phyloP scores from a whole-genome alignment of 495 filamentous ascomycete species.

The Tuber microsphaerosporum region DNA sequence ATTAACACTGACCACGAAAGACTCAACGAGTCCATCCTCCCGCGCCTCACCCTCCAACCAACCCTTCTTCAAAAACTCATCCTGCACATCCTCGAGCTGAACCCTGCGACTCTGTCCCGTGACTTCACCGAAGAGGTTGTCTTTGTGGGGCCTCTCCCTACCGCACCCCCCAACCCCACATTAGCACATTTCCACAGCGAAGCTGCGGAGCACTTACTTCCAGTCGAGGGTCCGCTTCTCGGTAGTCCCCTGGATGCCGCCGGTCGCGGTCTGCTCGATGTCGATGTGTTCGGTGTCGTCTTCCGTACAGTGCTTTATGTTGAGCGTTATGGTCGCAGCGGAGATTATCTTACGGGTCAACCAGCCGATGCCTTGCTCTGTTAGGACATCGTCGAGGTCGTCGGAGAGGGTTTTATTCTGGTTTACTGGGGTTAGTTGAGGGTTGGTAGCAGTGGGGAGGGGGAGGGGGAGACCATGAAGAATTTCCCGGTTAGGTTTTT shows the following conservation, averaged over 20 bases:
- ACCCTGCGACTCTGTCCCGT: constrained; percentile 56
- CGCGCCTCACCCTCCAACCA: constrained; percentile 50
- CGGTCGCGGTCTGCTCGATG: constrained; percentile 69
- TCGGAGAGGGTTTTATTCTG: constrained; percentile 77
- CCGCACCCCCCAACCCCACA: not conserved
- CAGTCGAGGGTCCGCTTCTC: constrained; percentile 70
- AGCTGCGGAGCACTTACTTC: constrained; percentile 34
- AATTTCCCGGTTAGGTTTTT: constrained; percentile 70
- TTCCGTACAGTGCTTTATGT: constrained; percentile 56
- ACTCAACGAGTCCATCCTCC: constrained; percentile 52
- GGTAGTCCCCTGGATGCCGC: constrained; percentile 63
- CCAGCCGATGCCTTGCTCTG: constrained; percentile 79
- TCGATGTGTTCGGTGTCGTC: constrained; percentile 60
- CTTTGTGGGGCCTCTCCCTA: constrained; percentile 57
- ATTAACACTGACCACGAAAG: constrained; percentile 49
- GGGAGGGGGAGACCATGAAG: constrained; percentile 55
- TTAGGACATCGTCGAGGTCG: constrained; percentile 62
- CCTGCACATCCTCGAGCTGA: constrained; percentile 39
- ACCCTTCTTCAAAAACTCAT: constrained; percentile 46
- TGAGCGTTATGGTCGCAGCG: constrained; percentile 64
- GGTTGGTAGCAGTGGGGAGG: not conserved
- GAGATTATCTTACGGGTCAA: constrained; percentile 67
- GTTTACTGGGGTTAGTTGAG: constrained; percentile 18
- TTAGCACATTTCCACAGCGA: not conserved
- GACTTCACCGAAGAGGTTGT: constrained; percentile 74